phyloP scores from a whole-genome alignment of 441 rosid species.

The Pelargonium cotyledonis region DNA sequence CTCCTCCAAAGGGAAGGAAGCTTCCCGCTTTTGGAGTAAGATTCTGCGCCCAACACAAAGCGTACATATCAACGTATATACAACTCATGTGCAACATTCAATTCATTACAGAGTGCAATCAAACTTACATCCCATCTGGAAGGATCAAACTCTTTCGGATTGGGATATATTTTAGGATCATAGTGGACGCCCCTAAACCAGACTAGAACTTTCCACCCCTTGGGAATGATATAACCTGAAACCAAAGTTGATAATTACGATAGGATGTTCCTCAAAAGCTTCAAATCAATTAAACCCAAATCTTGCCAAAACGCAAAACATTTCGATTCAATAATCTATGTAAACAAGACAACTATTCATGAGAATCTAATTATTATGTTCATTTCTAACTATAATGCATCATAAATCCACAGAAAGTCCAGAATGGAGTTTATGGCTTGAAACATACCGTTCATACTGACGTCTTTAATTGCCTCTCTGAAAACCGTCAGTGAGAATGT shows the following conservation, averaged over 20 bases:
- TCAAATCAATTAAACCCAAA: too few species aligned
- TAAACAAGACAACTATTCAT: too few species aligned
- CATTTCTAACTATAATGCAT: too few species aligned
- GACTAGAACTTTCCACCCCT: slow-evolving; percentile 75
- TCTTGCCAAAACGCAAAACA: too few species aligned
- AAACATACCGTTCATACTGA: slow-evolving; percentile 43
- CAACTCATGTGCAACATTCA: not conserved
- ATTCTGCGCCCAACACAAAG: slow-evolving; percentile 30
- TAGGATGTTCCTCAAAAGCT: not conserved
- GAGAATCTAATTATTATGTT: too few species aligned
- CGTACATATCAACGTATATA: not conserved
- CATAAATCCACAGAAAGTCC: not conserved
- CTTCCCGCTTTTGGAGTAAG: slow-evolving; percentile 47
- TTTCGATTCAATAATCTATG: too few species aligned
- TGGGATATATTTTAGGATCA: slow-evolving; percentile 54
- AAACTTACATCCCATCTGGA: slow-evolving; percentile 79
- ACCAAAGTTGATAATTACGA: not conserved
- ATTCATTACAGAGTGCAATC: not conserved
- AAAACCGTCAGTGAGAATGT: slow-evolving; percentile 66
- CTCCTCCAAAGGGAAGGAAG: slow-evolving; percentile 87
- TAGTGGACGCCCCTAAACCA: slow-evolving; percentile 77
- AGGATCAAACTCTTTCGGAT: slow-evolving; percentile 69
- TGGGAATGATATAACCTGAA: slow-evolving; percentile 68
- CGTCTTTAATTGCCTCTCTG: slow-evolving; percentile 60
- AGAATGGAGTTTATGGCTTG: not conserved